Evolutionary conservation across 179 eudicot genomes (phyloP).

Genomic region (Carnegiea gigantea): DNA sequence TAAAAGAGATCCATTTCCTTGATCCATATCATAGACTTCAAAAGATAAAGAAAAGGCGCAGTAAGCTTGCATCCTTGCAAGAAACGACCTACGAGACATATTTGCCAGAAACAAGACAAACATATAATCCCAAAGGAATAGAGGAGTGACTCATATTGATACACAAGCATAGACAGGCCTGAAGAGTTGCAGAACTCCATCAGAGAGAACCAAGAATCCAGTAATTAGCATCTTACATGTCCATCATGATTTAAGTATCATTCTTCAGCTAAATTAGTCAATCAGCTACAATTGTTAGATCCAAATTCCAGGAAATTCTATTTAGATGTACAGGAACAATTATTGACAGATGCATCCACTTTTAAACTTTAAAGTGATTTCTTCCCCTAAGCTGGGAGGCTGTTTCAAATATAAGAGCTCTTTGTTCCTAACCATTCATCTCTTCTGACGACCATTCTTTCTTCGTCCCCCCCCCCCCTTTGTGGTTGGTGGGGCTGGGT

Average conservation of each 20-base stretch:
- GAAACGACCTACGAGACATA: not conserved
- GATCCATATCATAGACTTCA: slow-evolving; percentile 48
- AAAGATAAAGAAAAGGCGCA: slow-evolving; percentile 20
- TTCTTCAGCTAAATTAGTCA: not conserved
- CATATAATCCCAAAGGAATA: not conserved
- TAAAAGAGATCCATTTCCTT: slow-evolving; percentile 47
- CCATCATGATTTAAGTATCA: not conserved
- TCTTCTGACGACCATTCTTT: not conserved
- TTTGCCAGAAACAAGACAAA: not conserved
- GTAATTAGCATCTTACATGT: not conserved
- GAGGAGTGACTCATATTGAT: not conserved
- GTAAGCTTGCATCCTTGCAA: not conserved
- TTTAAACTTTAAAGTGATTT: not conserved
- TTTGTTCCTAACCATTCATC: not conserved
- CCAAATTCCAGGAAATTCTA: not conserved
- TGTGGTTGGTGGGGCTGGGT: not conserved
- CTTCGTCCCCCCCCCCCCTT: too few species aligned
- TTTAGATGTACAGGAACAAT: not conserved
- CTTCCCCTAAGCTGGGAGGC: not conserved
- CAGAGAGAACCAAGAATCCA: not conserved
- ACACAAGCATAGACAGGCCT: not conserved
- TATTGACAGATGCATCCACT: not conserved
- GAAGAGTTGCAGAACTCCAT: not conserved
- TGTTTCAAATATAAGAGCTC: not conserved
- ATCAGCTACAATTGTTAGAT: not conserved